Base-by-base conservation (phyloP, 2,329 filamentous ascomycete species). In the Penicillium italicum region DNA sequence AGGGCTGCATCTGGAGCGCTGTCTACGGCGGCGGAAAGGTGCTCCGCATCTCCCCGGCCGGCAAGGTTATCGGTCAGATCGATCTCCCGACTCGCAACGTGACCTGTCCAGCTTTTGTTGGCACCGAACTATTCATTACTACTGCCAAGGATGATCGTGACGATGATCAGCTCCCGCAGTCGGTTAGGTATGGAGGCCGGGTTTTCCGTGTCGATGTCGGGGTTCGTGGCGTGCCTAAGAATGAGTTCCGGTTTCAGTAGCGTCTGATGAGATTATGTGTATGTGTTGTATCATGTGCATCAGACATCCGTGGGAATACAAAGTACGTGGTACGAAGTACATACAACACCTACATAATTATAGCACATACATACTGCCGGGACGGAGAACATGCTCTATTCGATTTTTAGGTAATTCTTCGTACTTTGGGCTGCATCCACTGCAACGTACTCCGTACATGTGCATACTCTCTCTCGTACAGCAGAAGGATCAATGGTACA, bases 1-100 rank as follows among this genome's bases (percentile, higher is more conserved):
- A 95, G 52, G 91, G 91, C n/a, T 87, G 88, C 76, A 80, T 96
- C 66, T 97, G 93, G 92, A 86, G 89, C 58, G 89, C 90, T 8
- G 80, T 94, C n/a, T 94, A 90, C 69, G 91, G 91, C 51, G 89
- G 88, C 59, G 79, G 83, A 56, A 83, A 85, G 57, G 89, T 96
- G 24, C 76, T 96, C 62, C 85, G 88, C 70, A 87, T 96, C 67
- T 84, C 82, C 45, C 83, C 85, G 5, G 73, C 81, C 48, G 91
- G 90, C 3, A 77, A 85, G 66, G 74, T 96, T 30, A 79, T 92
- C 5, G 91, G 89, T 7, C 83, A 91, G 75, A 80, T 97, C 60
- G 80, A 77, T 53, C 77, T 95, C 61, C 91, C 91, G 5, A 95
- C 91, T 12, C 81, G 81, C 58, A 89, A 90, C 73, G 83, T 90